Evolutionary conservation across 2,329 filamentous ascomycete genomes (phyloP).

Genomic region (Fusarium burgessii): DNA sequence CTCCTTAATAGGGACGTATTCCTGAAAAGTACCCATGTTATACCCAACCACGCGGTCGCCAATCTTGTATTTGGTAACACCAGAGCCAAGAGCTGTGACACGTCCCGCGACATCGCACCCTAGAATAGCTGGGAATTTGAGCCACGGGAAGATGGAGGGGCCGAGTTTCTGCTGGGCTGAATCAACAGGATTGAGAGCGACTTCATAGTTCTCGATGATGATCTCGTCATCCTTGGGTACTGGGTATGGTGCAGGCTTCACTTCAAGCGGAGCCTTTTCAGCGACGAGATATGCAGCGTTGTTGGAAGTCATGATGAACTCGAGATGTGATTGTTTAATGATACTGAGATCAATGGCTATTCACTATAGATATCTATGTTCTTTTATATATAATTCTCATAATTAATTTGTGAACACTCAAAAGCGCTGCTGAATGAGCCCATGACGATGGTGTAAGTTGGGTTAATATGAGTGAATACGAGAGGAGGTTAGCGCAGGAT

Average conservation of each 20-base stretch:
- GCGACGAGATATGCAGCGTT: slow-evolving; percentile 9
- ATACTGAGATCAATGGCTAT: rapidly evolving
- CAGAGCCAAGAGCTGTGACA: neutral
- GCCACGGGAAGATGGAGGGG: slow-evolving; percentile 13
- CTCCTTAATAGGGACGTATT: slow-evolving; percentile 9
- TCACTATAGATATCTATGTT: neutral
- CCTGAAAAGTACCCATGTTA: slow-evolving; percentile 11
- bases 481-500: slow-evolving; percentile 8
- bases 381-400: neutral
- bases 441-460: neutral
- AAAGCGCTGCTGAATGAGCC: neutral
- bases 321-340: neutral
- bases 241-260: neutral
- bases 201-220: slow-evolving; percentile 10
- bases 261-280: slow-evolving; percentile 7
- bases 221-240: slow-evolving; percentile 1
- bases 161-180: slow-evolving; percentile 16
- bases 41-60: slow-evolving; percentile 3
- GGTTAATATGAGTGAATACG: slow-evolving; percentile 9
- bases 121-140: slow-evolving; percentile 20
- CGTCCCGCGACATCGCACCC: slow-evolving; percentile 17
- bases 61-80: neutral
- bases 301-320: slow-evolving; percentile 2
- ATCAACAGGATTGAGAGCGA: slow-evolving; percentile 19
- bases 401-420: rapidly evolving